These are phyloP conservation scores for Colletotrichum sp. DNA, from an alignment of 2,329 filamentous ascomycete genomes.

Conservation along the genomic window DNA sequence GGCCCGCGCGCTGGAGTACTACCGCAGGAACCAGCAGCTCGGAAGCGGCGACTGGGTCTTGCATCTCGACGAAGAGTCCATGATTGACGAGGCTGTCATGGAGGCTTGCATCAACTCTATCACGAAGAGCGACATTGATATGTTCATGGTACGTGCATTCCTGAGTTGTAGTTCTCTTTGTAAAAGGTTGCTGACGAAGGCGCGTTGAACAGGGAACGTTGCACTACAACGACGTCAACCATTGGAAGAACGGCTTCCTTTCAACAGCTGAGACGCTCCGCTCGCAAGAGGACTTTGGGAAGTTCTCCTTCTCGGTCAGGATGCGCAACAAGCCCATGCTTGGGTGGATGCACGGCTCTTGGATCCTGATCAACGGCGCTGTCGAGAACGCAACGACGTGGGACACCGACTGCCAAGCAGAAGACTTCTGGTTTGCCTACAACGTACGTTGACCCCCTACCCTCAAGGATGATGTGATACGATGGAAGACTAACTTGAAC, in stretches of 20 bases:
- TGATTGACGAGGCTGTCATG: not conserved
- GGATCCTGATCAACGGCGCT: not conserved
- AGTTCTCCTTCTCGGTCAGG: not conserved
- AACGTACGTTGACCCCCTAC: not conserved
- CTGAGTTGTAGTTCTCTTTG: rapidly evolving
- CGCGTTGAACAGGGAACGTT: not conserved
- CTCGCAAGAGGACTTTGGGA: not conserved
- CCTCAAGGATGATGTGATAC: rapidly evolving
- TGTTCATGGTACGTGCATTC: not conserved
- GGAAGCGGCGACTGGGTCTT: not conserved
- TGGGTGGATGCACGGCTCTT: not conserved
- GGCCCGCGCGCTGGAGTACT: not conserved
- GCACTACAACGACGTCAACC: slow-evolving; percentile 6
- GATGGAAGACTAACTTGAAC: not conserved
- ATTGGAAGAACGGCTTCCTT: not conserved
- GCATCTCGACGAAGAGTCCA: not conserved
- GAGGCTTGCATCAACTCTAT: not conserved
- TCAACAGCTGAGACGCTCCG: not conserved
- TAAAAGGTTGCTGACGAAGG: not conserved
- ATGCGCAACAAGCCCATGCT: not conserved
- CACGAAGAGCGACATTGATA: not conserved
- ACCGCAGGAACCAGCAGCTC: not conserved
- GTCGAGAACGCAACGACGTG: not conserved
- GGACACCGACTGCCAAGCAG: slow-evolving; percentile 1
- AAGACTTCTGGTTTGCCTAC: slow-evolving; percentile 1